Conservation (phyloP, 2,329 filamentous ascomycete species). For the Lachnellula willkommii region DNA sequence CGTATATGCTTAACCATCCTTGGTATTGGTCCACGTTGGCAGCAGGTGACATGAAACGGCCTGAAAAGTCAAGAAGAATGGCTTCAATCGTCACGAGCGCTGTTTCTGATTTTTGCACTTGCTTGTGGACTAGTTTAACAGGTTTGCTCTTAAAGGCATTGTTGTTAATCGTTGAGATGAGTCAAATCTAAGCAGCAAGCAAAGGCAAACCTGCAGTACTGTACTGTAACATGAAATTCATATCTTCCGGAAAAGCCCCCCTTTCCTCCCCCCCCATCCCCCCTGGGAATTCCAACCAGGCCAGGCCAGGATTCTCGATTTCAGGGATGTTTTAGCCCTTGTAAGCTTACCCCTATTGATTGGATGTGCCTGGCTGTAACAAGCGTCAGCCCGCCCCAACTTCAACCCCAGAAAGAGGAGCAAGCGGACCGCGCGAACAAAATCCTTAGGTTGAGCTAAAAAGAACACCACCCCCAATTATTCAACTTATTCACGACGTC, state of each 20-base stretch:
- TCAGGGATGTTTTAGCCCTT: neutral
- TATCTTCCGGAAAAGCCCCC: too few relatives aligned
- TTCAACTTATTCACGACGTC: neutral
- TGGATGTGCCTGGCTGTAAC: neutral
- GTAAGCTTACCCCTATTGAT: neutral
- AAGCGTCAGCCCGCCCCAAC: too few relatives aligned
- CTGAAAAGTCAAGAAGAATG: neutral
- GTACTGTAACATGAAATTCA: too few relatives aligned
- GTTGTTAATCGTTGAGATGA: neutral
- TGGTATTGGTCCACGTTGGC: conserved; percentile 1
- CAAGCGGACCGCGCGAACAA: neutral
- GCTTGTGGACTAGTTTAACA: neutral
- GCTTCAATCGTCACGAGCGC: neutral
- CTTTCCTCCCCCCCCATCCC: too few relatives aligned
- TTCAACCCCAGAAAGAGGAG: too few relatives aligned
- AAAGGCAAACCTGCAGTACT: too few relatives aligned
- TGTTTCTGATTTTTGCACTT: neutral
- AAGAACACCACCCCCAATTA: neutral
- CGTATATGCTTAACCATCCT: neutral
- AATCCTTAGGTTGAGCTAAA: neutral
- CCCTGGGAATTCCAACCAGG: too few relatives aligned
- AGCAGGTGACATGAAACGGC: conserved; percentile 2
- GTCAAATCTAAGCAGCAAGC: neutral
- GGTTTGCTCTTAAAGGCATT: neutral
- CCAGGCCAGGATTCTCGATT: neutral